Base-by-base conservation (phyloP, 768 basidiomycete species). In the Dacryopinax spathularia region DNA sequence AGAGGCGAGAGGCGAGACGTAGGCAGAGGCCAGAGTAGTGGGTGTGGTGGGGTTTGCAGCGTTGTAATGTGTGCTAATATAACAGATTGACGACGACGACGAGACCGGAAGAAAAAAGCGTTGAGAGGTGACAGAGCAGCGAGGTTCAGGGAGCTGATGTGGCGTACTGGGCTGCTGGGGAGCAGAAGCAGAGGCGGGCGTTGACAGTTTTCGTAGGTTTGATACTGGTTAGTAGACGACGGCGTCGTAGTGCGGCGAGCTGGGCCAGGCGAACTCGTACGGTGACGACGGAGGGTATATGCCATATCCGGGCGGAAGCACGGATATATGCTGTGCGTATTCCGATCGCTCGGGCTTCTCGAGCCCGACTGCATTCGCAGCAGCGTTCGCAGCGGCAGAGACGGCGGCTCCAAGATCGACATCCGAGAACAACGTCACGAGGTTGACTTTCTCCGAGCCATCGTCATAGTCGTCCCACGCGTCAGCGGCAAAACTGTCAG, bases 221-320 rank as follows among this genome's bases (percentile, higher is more conserved):
- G 48, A 56, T n/a, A n/a, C n/a, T n/a, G 48, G 48, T 29, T 56
- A 56, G 48, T 56, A 56, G 48, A 56, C 48, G 25, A 56, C 48
- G 9, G 48, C 48, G 20, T 56, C 48, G 48, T 56, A 56, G 25
- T 20, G 25, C 7, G 22, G 31, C 13, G 25, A 10, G 10, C 36
- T 18, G 48, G 48, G 48, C 48, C 48, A 56, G 22, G 29, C 48
- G 48, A 56, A 31, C 18, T 56, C 48, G 29, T 56, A 56, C 25
- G 48, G 48, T 29, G 48, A 56, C 15, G 31, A 27, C 3, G 48
- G 48, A 7, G 48, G 48, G 31, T 56, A 56, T 29, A 56, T 56
- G 48, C 48, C 48, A 20, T 56, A 56, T 13, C 48, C 25, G 10
- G 48, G 48, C 4, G 48, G 48, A 15, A 56, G 48, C 48, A 56